These are phyloP conservation scores for Fusarium dlaminii DNA, from an alignment of 2,329 filamentous ascomycete genomes.

Conservation along the genomic window DNA sequence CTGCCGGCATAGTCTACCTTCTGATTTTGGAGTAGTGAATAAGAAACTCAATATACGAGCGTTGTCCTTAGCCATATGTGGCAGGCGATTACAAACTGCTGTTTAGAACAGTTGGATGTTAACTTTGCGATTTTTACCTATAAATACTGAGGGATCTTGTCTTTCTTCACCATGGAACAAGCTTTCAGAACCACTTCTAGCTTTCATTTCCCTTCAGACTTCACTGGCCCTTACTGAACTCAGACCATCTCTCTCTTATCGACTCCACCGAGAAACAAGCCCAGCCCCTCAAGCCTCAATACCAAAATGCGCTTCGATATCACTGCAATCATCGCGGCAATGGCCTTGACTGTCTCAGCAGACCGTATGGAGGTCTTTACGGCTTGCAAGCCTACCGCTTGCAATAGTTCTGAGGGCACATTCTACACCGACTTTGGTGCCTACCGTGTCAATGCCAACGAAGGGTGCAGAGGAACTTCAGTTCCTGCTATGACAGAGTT, in stretches of 20 bases:
- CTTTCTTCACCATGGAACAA: neutral
- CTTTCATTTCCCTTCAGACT: neutral
- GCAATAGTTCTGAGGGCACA: fast-evolving
- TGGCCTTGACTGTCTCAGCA: neutral
- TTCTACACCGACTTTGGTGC: neutral
- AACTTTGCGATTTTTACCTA: neutral
- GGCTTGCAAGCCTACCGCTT: fast-evolving
- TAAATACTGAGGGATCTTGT: neutral
- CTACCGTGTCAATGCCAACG: neutral
- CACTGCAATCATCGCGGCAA: neutral
- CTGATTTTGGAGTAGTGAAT: neutral
- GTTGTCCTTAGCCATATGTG: neutral
- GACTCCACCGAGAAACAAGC: neutral
- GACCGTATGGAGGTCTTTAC: neutral
- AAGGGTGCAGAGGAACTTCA: neutral
- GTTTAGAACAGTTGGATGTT: fast-evolving
- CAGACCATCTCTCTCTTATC: neutral
- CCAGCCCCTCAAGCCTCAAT: neutral
- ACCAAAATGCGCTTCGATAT: neutral
- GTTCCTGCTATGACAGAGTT: neutral
- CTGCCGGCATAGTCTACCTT: neutral
- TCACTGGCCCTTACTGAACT: neutral
- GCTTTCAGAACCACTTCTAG: neutral
- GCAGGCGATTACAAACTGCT: neutral
- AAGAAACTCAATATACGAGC: neutral